phyloP scores from a whole-genome alignment of 2,329 filamentous ascomycete species.

The Diplodia intermedia region DNA sequence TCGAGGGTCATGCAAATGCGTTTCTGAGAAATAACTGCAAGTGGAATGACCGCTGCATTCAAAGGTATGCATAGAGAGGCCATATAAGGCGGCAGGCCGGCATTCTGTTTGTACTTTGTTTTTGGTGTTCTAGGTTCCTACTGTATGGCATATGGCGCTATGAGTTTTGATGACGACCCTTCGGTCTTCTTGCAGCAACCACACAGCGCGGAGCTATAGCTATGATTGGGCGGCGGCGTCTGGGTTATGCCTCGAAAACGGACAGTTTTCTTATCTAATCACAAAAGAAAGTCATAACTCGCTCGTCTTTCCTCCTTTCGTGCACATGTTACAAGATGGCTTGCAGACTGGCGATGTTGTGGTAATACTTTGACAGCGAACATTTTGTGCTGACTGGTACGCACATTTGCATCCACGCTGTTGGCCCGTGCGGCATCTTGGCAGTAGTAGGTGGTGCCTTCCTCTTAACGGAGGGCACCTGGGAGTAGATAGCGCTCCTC shows the following conservation, averaged over 20 bases:
- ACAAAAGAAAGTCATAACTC: conserved; percentile 2
- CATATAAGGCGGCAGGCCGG: conserved; percentile 14
- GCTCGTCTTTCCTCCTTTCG: background rate
- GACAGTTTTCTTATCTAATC: background rate
- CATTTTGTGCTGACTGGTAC: too few relatives aligned
- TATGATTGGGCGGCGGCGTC: conserved; percentile 11
- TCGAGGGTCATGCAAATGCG: background rate
- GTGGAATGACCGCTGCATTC: conserved; percentile 8
- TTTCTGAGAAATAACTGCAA: background rate
- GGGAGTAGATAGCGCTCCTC: too few relatives aligned
- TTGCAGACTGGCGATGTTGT: too few relatives aligned
- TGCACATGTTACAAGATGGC: background rate
- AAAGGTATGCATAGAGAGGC: conserved; percentile 18
- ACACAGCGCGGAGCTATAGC: conserved; percentile 13
- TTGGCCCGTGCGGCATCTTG: too few relatives aligned
- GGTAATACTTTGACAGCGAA: too few relatives aligned
- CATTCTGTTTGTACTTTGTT: background rate
- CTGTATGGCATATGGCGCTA: background rate
- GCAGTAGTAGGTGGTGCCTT: too few relatives aligned
- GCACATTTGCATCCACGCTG: too few relatives aligned
- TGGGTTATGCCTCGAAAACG: background rate
- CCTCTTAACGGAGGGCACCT: too few relatives aligned
- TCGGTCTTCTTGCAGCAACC: background rate
- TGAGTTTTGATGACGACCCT: background rate
- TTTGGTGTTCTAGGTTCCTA: conserved; percentile 9